Percentiles rank a stretch among this genome's conserved stretches.
phyloP scores from a whole-genome alignment of 2,329 filamentous ascomycete species.

The Pseudodiploospora longispora region DNA sequence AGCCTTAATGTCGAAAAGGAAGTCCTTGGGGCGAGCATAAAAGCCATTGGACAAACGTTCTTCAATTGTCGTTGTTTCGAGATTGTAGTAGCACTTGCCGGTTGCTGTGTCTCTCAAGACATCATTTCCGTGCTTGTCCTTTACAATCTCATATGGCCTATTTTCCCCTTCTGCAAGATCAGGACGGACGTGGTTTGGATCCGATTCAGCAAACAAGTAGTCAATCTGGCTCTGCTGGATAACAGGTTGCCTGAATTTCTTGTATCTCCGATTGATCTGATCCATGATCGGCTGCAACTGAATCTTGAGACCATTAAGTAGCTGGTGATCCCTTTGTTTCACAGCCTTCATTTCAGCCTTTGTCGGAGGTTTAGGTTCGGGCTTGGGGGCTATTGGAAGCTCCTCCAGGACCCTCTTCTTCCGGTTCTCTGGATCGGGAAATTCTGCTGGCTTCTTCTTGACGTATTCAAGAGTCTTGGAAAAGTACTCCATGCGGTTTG shows the following conservation, averaged over 20 bases:
- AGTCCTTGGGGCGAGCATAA: conserved; percentile 86
- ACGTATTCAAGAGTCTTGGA: conserved; percentile 65
- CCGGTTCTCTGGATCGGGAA: conserved; percentile 77
- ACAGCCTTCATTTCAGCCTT: conserved; percentile 76
- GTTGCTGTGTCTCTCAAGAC: conserved; percentile 69
- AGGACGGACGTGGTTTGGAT: conserved; percentile 60
- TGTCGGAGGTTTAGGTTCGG: conserved; percentile 57
- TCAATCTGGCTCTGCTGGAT: conserved; percentile 66
- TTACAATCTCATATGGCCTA: conserved; percentile 71
- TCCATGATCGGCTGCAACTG: conserved; percentile 94
- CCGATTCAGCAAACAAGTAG: conserved; percentile 77
- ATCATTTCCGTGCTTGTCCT: conserved; percentile 69
- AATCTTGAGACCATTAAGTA: conserved; percentile 81
- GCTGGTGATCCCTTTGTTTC: conserved; percentile 73
- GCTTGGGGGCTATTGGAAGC: conserved; percentile 65
- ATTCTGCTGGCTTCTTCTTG: conserved; percentile 70
- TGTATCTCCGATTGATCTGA: conserved; percentile 84
- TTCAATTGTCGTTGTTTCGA: conserved; percentile 88
- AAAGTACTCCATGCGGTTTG: conserved; percentile 73
- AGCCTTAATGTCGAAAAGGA: conserved; percentile 76
- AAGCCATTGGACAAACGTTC: conserved; percentile 95
- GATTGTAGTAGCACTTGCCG: conserved; percentile 87
- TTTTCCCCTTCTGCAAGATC: conserved; percentile 46
- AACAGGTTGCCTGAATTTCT: conserved; percentile 74
- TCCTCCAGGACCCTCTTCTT: conserved; percentile 78